Evolutionary conservation across 208 protist species (phyloP).

Genomic region (Leishmania mexicana): DNA sequence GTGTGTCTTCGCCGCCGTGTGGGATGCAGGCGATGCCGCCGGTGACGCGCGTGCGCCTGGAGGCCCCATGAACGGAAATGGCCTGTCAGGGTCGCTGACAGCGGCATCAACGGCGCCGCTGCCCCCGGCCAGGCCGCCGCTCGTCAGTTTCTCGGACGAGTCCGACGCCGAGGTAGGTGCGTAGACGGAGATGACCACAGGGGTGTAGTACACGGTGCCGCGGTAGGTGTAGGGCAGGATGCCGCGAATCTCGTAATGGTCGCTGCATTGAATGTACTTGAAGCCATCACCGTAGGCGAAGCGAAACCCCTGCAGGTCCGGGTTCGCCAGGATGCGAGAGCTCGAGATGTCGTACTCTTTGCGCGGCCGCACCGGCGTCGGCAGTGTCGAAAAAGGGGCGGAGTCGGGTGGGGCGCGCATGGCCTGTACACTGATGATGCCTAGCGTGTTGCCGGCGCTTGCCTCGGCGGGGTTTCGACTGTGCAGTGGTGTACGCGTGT

Average conservation of each 20-base stretch:
- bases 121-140: neutral
- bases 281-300: conserved; percentile 62
- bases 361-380: conserved; percentile 21
- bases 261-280: conserved; percentile 46
- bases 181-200: conserved; percentile 67
- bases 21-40: neutral
- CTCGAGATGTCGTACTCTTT: conserved; percentile 40
- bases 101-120: neutral
- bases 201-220: conserved; percentile 69
- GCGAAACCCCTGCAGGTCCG: conserved; percentile 62
- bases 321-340: conserved; percentile 21
- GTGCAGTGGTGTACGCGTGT: neutral
- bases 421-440: neutral
- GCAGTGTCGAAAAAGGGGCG: neutral
- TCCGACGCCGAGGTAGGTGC: conserved; percentile 3
- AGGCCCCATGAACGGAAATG: neutral
- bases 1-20: neutral
- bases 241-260: conserved; percentile 60
- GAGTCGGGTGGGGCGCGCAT: neutral
- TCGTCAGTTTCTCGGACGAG: neutral
- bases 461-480: neutral
- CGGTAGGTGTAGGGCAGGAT: conserved; percentile 73
- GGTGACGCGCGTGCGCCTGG: neutral
- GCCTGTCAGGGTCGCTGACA: neutral
- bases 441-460: neutral